Conservation (phyloP, 2,329 filamentous ascomycete species). For the Sporothrix pseudoabietina region DNA sequence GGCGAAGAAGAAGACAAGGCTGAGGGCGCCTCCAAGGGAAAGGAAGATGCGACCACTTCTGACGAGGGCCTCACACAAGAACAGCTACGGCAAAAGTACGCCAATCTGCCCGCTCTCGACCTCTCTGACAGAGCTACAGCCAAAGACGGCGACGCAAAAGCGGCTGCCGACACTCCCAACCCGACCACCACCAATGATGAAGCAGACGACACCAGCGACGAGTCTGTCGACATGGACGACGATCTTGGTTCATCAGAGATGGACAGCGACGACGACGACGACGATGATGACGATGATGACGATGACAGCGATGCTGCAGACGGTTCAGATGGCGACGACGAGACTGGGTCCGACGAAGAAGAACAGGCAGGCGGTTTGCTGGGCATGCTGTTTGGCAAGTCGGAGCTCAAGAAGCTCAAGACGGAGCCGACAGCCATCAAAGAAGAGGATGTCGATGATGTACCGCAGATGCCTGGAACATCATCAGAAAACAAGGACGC, state of each 20-base stretch:
- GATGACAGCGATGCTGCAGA: conserved; percentile 48
- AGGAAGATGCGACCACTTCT: conserved; percentile 46
- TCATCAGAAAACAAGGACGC: conserved; percentile 43
- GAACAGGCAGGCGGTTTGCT: conserved; percentile 53
- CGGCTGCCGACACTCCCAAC: conserved; percentile 34
- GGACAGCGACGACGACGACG: conserved; percentile 50
- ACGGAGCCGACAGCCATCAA: conserved; percentile 42
- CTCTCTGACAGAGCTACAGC: conserved; percentile 36
- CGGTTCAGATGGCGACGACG: conserved; percentile 50
- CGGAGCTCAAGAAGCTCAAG: conserved; percentile 58
- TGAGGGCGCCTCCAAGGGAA: conserved; percentile 55
- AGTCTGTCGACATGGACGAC: conserved; percentile 70
- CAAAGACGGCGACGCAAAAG: conserved; percentile 32
- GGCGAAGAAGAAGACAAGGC: conserved; percentile 56
- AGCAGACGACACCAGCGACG: conserved; percentile 52
- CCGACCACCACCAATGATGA: conserved; percentile 36
- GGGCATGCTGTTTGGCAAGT: conserved; percentile 61
- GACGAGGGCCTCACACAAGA: conserved; percentile 70
- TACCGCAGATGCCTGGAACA: conserved; percentile 37
- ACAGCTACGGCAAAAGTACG: conserved; percentile 69
- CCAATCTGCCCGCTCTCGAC: conserved; percentile 58
- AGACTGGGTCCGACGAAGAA: conserved; percentile 46
- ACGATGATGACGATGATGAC: conserved; percentile 34
- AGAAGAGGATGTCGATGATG: conserved; percentile 36
- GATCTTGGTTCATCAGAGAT: conserved; percentile 63